Base-by-base conservation (phyloP, 2,329 filamentous ascomycete species). In the Aureobasidium sp. region DNA sequence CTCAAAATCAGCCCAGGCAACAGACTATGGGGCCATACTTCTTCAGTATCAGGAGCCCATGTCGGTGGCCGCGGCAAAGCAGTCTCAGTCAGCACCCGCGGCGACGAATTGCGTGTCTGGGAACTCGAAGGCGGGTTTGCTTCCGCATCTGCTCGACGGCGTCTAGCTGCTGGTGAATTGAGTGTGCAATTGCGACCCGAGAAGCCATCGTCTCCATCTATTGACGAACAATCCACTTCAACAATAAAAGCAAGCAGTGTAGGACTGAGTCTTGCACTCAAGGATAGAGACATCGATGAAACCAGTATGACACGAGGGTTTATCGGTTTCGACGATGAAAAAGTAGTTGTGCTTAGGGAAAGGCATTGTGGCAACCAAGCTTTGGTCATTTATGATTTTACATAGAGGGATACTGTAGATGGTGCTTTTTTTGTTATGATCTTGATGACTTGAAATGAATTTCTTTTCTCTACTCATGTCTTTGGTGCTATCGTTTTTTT, bases 261-360 rank as follows among this genome's bases (percentile, higher is more conserved):
- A 48, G 72, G 74, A 5, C 66, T 76, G 29, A 71, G 71, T 16
- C 65, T 73, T 51, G 68, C 73, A 7, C 66, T 59, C 67, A 73
- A 30, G 6, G 16, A 29, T 7, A 57, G 11, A 14, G 64, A 65
- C 14, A 72, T 74, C 32, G 71, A 72, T 44, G 74, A 65, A n/a
- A 62, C 50, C 6, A 62, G 59, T 5, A 71, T 79, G 5, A 80
- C 76, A 42, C 74, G 79, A 64, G 80, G 81, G 57, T 93, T 88
- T 84, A 85, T 96, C 9, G 90, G 90, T 0, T 96, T 96, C 68
- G 91, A 96, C 69, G 90, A 96, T 47, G 90, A 96, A 73, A 91
- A 91, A 76, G 89, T 96, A n/a, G 86, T 96, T 64, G 85, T 96
- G 45, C 78, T 96, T 55, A 87, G 89, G 66, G 89, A 93, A 74